Evolutionary conservation across 345 rosid species (phyloP), one percentile per base, ranked within the genome.

Genomic region (Psidium friedrichsthalianum): DNA sequence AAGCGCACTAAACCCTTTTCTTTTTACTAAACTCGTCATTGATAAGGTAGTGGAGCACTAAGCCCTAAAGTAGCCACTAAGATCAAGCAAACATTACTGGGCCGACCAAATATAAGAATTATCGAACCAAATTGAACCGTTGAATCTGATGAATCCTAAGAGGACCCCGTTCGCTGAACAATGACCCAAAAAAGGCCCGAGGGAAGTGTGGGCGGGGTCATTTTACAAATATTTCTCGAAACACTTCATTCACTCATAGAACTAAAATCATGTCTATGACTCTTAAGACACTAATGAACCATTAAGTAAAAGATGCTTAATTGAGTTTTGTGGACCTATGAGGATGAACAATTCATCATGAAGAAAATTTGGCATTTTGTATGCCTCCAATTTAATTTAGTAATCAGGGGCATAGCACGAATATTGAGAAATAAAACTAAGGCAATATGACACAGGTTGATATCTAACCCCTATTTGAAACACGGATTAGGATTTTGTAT

Each of bases 261-360:
- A 64, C 0, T 0, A 8, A 64, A 64, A 0, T 64, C 44, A 64
- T 4, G 76, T 16, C 40, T 0, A 59, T 0, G 74, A 14, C 40
- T 61, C 74, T 57, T 3, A 0, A 61, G 0, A 0, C 42, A 29
- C 74, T 29, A 64, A 1, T 32, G 44, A 56, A 56, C 61, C 61
- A 56, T 10, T 9, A 24, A 10, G 61, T 56, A 56, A 56, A 44
- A 56, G 61, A 24, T 56, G 61, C 27, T 27, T 56, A 11, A 4
- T 56, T 56, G 27, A 10, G 61, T 56, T 56, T 56, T 27, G 25
- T 56, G 27, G 61, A 24, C 61, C 61, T 24, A 24, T 22, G 27
- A 24, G n/a, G 27, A 24, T 27, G 74, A 20, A 29, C 40, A 6
- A 59, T 15, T 29, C 42, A 29, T 61, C 74, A 61, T 29, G 3